Evolutionary conservation across 768 basidiomycete species (phyloP).

Genomic region (Russula lepida): DNA sequence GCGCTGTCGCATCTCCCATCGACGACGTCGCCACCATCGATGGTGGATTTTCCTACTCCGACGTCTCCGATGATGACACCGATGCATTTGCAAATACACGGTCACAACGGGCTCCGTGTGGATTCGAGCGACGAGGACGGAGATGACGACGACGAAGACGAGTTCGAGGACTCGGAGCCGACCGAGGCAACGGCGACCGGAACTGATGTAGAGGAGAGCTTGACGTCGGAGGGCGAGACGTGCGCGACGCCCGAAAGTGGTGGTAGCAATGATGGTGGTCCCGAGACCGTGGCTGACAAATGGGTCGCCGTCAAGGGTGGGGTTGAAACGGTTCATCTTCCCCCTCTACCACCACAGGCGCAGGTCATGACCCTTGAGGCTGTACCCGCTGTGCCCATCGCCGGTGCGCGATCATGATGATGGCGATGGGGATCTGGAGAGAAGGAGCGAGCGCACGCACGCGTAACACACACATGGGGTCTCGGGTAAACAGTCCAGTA

Average conservation of each 20-base stretch:
- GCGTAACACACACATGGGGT: not conserved
- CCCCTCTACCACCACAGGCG: not conserved
- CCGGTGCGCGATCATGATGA: not conserved
- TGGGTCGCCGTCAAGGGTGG: conserved; percentile 69
- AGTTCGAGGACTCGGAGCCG: conserved; percentile 38
- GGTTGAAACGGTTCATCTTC: conserved; percentile 23
- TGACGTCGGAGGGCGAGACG: conserved; percentile 61
- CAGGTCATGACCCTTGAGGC: not conserved
- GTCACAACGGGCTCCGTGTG: conserved; percentile 5
- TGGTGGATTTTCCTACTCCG: conserved; percentile 11
- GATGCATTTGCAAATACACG: not conserved
- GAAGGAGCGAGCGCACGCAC: not conserved
- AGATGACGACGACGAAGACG: conserved; percentile 36
- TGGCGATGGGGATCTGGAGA: not conserved
- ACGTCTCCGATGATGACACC: conserved; percentile 7
- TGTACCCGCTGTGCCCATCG: not conserved
- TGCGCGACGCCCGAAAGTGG: conserved; percentile 24
- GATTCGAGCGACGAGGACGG: conserved; percentile 24
- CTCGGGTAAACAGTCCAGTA: not conserved
- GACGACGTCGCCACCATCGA: not conserved
- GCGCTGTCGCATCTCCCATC: not conserved
- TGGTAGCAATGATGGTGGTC: not conserved
- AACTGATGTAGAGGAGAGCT: conserved; percentile 68
- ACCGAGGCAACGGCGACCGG: conserved; percentile 49
- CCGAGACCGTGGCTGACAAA: conserved; percentile 47